A percentile compares a stretch with the other conserved stretches of the same genome.
phyloP scores from a whole-genome alignment of 1,284 basidiomycete species.

The Cronartium quercuum region DNA sequence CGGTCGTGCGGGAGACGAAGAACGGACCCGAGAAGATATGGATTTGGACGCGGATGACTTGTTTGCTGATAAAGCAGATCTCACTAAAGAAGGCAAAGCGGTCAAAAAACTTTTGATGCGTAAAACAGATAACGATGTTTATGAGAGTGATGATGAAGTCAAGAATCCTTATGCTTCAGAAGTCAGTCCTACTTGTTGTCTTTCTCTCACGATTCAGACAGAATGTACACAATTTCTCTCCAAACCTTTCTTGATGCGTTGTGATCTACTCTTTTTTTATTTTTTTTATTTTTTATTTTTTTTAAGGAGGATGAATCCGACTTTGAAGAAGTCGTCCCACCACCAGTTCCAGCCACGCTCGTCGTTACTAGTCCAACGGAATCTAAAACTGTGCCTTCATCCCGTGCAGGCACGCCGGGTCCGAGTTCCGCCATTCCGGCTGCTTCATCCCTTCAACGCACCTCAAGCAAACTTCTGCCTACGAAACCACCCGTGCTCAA shows the following conservation, averaged over 20 bases:
- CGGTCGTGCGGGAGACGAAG: constrained; percentile 36
- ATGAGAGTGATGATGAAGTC: constrained; percentile 36
- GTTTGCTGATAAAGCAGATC: constrained; percentile 26
- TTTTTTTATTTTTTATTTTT: neutral
- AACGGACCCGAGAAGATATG: constrained; percentile 20
- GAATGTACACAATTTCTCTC: neutral
- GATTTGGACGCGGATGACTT: constrained; percentile 27
- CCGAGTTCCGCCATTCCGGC: constrained; percentile 16
- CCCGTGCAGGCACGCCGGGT: constrained; percentile 27
- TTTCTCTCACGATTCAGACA: neutral
- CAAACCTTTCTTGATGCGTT: neutral
- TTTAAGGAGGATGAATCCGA: constrained; percentile 38
- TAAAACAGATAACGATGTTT: constrained; percentile 34
- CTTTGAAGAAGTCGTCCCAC: constrained; percentile 28
- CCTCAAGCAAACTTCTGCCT: neutral
- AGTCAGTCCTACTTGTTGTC: neutral
- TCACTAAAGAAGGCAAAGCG: constrained; percentile 39
- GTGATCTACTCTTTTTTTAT: neutral
- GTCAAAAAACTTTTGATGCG: constrained; percentile 38
- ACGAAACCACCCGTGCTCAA: constrained; percentile 18
- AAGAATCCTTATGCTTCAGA: constrained; percentile 38
- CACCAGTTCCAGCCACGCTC: constrained; percentile 1
- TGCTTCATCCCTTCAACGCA: neutral
- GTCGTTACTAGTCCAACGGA: constrained; percentile 4
- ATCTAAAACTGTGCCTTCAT: constrained; percentile 1